Conservation (phyloP, 495 filamentous ascomycete genomes). For the Penicillium cosmopolitanum region DNA sequence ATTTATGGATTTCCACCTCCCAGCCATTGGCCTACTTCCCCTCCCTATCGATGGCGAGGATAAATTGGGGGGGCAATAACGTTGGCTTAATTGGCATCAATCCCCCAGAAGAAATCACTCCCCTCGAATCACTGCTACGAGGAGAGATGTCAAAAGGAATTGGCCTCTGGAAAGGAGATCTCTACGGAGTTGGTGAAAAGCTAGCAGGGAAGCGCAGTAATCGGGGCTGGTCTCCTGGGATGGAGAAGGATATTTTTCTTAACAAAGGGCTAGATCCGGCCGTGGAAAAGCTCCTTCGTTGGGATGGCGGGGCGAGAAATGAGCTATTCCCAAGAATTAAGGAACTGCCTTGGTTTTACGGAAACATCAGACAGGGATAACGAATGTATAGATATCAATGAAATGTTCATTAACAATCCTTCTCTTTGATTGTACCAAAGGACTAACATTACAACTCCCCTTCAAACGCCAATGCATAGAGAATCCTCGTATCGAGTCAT, state of each 20-base stretch:
- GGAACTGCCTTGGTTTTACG: conserved; percentile 46
- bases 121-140: conserved; percentile 45
- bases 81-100: conserved; percentile 69
- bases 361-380: neutral
- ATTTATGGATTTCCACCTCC: conserved; percentile 69
- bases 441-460: conserved; percentile 14
- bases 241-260: conserved; percentile 31
- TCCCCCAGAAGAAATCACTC: conserved; percentile 60
- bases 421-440: neutral
- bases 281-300: conserved; percentile 41
- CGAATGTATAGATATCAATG: conserved; percentile 8
- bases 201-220: conserved; percentile 41
- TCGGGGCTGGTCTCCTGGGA: conserved; percentile 45
- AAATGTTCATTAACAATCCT: conserved; percentile 14
- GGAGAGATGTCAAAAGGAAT: conserved; percentile 48
- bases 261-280: conserved; percentile 30
- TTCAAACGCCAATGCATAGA: conserved; percentile 35
- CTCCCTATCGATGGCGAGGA: neutral
- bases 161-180: conserved; percentile 48
- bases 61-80: conserved; percentile 31
- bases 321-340: conserved; percentile 39
- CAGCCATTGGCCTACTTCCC: conserved; percentile 58
- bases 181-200: conserved; percentile 44
- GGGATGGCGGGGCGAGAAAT: conserved; percentile 43
- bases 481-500: conserved; percentile 29